phyloP scores from a whole-genome alignment of 2,329 filamentous ascomycete species.

The Xylaria hypoxylon region DNA sequence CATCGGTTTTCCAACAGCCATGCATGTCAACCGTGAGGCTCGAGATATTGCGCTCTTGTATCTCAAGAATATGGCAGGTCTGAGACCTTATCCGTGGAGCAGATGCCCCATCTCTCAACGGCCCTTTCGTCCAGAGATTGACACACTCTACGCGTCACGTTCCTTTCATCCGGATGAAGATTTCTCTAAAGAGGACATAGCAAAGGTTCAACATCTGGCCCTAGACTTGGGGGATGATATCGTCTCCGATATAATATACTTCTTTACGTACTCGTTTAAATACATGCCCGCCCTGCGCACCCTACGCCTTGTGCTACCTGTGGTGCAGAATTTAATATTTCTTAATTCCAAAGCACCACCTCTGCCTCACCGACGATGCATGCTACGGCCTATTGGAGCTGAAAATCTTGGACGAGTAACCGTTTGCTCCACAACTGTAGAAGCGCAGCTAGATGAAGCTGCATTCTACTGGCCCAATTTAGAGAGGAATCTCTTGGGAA shows the following conservation, averaged over 20 bases:
- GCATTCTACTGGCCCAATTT: too few relatives aligned
- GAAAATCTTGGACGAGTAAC: constrained; percentile 10
- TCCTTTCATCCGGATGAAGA: neutral
- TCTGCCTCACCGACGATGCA: constrained; percentile 20
- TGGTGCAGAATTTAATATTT: neutral
- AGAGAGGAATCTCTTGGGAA: too few relatives aligned
- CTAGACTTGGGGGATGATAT: neutral
- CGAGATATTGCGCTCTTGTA: constrained; percentile 15
- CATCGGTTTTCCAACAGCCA: constrained; percentile 29
- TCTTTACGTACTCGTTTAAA: neutral
- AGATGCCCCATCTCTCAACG: constrained; percentile 29
- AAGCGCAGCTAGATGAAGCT: too few relatives aligned
- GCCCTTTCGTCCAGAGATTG: constrained; percentile 38
- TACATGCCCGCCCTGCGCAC: constrained; percentile 17
- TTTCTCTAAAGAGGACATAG: neutral
- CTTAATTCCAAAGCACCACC: neutral
- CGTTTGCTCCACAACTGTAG: too few relatives aligned
- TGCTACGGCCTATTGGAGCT: neutral
- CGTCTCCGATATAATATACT: neutral
- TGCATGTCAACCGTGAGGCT: constrained; percentile 36
- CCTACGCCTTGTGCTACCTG: constrained; percentile 3
- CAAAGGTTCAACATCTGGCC: constrained; percentile 17
- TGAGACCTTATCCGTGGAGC: constrained; percentile 10
- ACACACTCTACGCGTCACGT: constrained; percentile 34
- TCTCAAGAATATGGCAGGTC: neutral